phyloP scores from a whole-genome alignment of 2,329 filamentous ascomycete species.

The Trichoderma brevicompactum region DNA sequence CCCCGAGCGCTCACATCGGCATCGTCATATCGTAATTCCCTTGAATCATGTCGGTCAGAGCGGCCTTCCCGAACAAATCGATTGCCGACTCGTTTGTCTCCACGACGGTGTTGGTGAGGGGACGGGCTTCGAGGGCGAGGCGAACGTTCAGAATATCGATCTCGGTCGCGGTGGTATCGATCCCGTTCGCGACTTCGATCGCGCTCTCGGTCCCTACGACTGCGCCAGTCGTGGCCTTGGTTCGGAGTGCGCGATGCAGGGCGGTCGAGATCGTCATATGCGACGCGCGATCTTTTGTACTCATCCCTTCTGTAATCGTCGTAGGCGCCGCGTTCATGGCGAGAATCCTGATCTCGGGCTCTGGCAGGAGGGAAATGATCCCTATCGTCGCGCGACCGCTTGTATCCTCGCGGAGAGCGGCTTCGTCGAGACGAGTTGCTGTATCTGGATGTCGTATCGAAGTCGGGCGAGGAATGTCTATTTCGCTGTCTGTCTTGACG shows the following conservation, averaged over 20 bases:
- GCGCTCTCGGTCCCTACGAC: conserved; percentile 46
- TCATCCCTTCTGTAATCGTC: conserved; percentile 59
- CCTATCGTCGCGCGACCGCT: conserved; percentile 68
- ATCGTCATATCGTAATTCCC: conserved; percentile 49
- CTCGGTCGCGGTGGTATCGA: conserved; percentile 42
- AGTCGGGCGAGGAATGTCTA: conserved; percentile 63
- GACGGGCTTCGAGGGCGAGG: conserved; percentile 59
- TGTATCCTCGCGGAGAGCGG: conserved; percentile 68
- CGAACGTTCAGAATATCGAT: conserved; percentile 58
- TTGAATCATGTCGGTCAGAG: conserved; percentile 35
- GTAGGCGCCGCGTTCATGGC: conserved; percentile 65
- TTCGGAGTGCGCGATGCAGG: conserved; percentile 49
- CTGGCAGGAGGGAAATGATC: conserved; percentile 58
- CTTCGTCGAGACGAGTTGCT: conserved; percentile 52
- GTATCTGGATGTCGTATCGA: conserved; percentile 51
- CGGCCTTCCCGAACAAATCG: conserved; percentile 41
- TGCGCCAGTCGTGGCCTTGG: conserved; percentile 56
- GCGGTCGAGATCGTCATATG: conserved; percentile 63
- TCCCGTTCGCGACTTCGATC: conserved; percentile 38
- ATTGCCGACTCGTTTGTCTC: conserved; percentile 44
- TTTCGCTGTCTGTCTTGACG: conserved; percentile 80
- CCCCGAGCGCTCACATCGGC: conserved; percentile 48
- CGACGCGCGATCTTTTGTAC: conserved; percentile 52
- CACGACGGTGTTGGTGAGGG: conserved; percentile 48
- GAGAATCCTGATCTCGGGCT: conserved; percentile 53